phyloP scores from a whole-genome alignment of 2,329 filamentous ascomycete species.

The Curvularia verruculosa region DNA sequence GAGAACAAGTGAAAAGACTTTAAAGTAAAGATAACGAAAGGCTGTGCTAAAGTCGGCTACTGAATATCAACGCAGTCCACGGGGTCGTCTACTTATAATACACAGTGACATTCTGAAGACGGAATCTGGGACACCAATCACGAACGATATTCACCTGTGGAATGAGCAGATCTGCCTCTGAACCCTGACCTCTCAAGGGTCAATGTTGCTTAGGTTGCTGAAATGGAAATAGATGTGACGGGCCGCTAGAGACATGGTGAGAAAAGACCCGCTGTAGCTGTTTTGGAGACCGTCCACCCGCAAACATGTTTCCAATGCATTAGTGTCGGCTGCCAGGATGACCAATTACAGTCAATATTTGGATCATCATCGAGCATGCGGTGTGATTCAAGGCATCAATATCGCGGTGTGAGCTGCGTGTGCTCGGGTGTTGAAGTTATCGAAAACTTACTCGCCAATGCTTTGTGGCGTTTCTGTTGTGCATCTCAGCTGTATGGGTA shows the following conservation, averaged over 20 bases:
- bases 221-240: constrained; percentile 21
- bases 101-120: constrained; percentile 11
- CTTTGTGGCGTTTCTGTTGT: constrained; percentile 1
- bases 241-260: constrained; percentile 23
- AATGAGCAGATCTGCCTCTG: constrained; percentile 15
- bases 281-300: constrained; percentile 20
- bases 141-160: constrained; percentile 12
- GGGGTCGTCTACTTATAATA: constrained; percentile 28
- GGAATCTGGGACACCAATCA: constrained; percentile 23
- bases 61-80: constrained; percentile 10
- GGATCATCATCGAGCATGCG: constrained; percentile 14
- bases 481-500: neutral
- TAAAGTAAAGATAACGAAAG: constrained; percentile 21
- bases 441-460: neutral
- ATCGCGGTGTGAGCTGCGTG: neutral
- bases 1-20: neutral
- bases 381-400: neutral
- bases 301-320: constrained; percentile 18
- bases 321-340: constrained; percentile 22
- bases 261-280: constrained; percentile 23
- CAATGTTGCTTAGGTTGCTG: constrained; percentile 12
- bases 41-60: constrained; percentile 15
- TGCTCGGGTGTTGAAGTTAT: neutral
- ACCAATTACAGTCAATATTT: constrained; percentile 20
- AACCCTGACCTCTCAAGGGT: constrained; percentile 15